These are phyloP conservation scores for Erucastrum elatum DNA, from an alignment of 345 rosid species.

Conservation along the genomic window DNA sequence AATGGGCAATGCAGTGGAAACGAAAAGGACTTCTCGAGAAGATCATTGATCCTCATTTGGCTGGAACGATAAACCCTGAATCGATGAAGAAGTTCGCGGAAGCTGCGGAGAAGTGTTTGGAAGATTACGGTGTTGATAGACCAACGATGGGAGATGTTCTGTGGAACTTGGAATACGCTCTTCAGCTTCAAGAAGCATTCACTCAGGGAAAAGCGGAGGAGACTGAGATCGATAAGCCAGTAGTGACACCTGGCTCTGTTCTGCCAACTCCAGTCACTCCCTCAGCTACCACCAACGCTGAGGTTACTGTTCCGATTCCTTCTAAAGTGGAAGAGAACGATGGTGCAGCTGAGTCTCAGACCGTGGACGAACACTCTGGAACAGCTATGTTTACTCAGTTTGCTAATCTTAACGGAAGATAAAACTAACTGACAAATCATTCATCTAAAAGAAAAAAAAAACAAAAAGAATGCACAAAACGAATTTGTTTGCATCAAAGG, in stretches of 20 bases:
- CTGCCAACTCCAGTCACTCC: background rate
- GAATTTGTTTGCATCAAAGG: constrained; percentile 6
- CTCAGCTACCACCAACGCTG: background rate
- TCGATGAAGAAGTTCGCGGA: background rate
- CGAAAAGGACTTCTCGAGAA: background rate
- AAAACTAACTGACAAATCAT: background rate
- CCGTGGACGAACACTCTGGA: background rate
- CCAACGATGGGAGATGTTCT: background rate
- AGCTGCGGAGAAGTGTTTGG: background rate
- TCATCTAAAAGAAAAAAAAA: background rate
- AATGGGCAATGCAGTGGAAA: background rate
- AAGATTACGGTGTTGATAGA: background rate
- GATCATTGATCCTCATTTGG: background rate
- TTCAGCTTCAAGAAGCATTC: background rate
- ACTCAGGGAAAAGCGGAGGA: background rate
- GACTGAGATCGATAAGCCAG: constrained; percentile 1
- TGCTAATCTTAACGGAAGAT: background rate
- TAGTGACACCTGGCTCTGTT: background rate
- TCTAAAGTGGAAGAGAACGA: background rate
- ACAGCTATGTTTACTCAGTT: background rate
- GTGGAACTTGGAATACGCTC: background rate
- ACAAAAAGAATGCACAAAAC: background rate
- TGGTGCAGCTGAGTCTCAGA: background rate
- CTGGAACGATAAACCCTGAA: background rate
- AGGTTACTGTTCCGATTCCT: background rate